These are phyloP conservation scores for Syzygium jambos DNA, from an alignment of 345 rosid species.

Conservation along the genomic window DNA sequence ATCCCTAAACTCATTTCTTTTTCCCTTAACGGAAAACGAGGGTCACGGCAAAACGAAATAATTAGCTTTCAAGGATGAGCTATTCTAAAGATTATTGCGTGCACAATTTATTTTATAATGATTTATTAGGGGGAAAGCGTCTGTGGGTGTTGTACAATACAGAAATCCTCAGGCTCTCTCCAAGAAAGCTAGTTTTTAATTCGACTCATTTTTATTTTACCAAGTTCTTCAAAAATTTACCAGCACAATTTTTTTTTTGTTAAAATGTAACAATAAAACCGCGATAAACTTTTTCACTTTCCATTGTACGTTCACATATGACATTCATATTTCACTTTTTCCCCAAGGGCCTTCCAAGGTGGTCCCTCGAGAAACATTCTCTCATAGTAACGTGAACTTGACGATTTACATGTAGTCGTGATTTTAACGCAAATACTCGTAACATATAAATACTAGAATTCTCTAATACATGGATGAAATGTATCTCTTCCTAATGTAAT, in stretches of 20 bases:
- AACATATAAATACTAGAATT: not conserved
- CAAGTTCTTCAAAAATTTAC: not conserved
- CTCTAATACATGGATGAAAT: not conserved
- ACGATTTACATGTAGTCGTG: not conserved
- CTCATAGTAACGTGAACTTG: not conserved
- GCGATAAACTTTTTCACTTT: not conserved
- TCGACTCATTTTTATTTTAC: not conserved
- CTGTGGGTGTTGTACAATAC: not conserved
- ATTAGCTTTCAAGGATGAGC: not conserved
- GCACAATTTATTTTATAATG: not conserved
- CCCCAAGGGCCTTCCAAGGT: not conserved
- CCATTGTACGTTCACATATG: not conserved
- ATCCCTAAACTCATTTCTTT: too few species aligned
- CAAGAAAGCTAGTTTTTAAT: not conserved
- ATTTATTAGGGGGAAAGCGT: not conserved
- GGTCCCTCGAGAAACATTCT: not conserved
- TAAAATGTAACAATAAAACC: not conserved
- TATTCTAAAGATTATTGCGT: not conserved
- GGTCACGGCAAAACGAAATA: too few species aligned
- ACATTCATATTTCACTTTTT: not conserved
- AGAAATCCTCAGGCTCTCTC: not conserved
- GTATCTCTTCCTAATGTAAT: not conserved
- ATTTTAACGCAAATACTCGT: not conserved
- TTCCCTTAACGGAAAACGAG: too few species aligned
- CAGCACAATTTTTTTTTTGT: not conserved